These are phyloP conservation scores for Yarrowia bubula DNA, from an alignment of 805 yeast genomes.

Conservation along the genomic window DNA sequence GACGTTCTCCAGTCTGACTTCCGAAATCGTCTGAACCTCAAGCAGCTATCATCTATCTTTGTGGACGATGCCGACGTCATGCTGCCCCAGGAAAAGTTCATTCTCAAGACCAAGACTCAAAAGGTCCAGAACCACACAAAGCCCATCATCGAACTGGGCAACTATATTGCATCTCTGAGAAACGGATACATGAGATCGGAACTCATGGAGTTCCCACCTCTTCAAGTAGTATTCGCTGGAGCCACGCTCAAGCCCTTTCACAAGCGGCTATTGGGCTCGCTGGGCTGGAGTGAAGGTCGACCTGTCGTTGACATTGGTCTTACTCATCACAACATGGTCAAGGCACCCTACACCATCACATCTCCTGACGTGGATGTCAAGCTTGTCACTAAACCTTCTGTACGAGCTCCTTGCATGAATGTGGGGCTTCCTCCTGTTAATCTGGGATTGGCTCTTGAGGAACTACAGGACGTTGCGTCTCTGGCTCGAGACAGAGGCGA, in stretches of 20 bases:
- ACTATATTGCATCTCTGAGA: slow-evolving; percentile 11
- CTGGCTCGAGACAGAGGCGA: not conserved
- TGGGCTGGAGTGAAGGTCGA: slow-evolving; percentile 24
- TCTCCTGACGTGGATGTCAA: slow-evolving; percentile 11
- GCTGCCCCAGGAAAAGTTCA: slow-evolving; percentile 21
- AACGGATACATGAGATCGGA: slow-evolving; percentile 25
- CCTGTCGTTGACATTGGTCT: slow-evolving; percentile 15
- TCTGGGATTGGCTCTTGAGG: slow-evolving; percentile 3
- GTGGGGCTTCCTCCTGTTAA: not conserved
- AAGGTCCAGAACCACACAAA: slow-evolving; percentile 5
- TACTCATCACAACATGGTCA: not conserved
- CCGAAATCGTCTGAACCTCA: slow-evolving; percentile 3
- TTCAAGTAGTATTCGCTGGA: slow-evolving; percentile 8
- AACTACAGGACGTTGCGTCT: not conserved
- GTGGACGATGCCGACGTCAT: slow-evolving; percentile 15
- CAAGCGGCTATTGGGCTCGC: not conserved
- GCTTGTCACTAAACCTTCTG: not conserved
- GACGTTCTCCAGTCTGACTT: slow-evolving; percentile 23
- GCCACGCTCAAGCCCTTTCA: slow-evolving; percentile 15
- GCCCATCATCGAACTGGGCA: slow-evolving; percentile 5
- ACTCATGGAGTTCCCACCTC: slow-evolving; percentile 12
- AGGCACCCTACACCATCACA: not conserved
- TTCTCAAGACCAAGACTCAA: not conserved
- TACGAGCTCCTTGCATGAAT: not conserved
- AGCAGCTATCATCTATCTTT: slow-evolving; percentile 11